Evolutionary conservation across 192 early-diverging fungal genomes (phyloP), one percentile per base, ranked within the genome.

Genomic region (Umbelopsis ramanniana): DNA sequence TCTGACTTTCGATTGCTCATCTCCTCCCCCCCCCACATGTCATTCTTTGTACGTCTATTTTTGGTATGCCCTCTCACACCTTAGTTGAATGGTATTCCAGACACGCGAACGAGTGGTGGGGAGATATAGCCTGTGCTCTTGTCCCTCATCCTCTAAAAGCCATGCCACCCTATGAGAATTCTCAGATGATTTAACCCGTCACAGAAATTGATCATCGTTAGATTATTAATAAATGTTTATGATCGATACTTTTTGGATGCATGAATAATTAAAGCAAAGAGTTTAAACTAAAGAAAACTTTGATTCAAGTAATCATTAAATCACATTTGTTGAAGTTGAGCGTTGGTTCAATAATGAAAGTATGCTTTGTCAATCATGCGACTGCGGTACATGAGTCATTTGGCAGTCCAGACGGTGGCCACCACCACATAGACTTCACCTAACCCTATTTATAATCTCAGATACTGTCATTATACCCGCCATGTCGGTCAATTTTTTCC

Each of bases 51-150:
- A 33, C 21, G 33, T 26, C 15, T 19, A 2, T 69, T 45, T 55
- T 48, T 52, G 48, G 48, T 17, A 50, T 21, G 6, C 12, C 14
- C 12, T 54, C 22, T 35, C 6, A 15, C 46, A 19, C 3, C 38
- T 0, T 74, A 89, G 88, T 89, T 71, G 81, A 79, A 37, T 89
- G 88, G 88, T 89, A 85, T 70, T 71, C 71, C 19, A 60, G 85
- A 38, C 67, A 88, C 66, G 75, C 82, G 4, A 70, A 75, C 54
- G 53, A 68, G 43, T 89, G 88, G 88, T 89, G 88, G 88, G 88
- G 85, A 8, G 87, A 89, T 76, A 84, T 89, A 14, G 76, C 81
- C n/a, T 57, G 78, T 52, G 88, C 85, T n/a, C 70, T 89, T 17
- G 76, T 82, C 14, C 83, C 88, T 15, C 88, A 89, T 57, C 87